Conservation (phyloP, 768 basidiomycete species). For the Steccherinum ochraceum region DNA sequence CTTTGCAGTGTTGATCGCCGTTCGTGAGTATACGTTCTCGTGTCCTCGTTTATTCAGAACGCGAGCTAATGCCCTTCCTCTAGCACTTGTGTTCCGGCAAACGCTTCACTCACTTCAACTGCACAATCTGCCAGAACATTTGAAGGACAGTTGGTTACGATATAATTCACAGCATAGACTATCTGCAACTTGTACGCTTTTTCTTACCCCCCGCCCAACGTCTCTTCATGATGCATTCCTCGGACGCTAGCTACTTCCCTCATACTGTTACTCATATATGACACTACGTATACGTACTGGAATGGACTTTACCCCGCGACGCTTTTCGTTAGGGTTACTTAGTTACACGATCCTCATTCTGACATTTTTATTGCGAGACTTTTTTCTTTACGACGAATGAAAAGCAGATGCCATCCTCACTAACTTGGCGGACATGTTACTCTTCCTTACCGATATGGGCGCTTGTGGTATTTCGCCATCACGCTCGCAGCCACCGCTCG, state of each 20-base stretch:
- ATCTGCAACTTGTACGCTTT: constrained; percentile 16
- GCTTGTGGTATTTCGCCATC: too few relatives aligned
- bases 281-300: not conserved
- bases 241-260: not conserved
- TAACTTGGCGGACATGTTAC: too few relatives aligned
- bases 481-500: too few relatives aligned
- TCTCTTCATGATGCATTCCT: not conserved
- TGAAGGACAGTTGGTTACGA: constrained; percentile 16
- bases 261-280: not conserved
- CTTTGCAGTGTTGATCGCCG: constrained; percentile 71
- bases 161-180: constrained; percentile 11
- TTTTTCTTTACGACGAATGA: too few relatives aligned
- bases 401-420: too few relatives aligned
- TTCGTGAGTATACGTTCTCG: constrained; percentile 64
- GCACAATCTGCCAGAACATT: constrained; percentile 21
- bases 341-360: too few relatives aligned
- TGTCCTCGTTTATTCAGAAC: too few relatives aligned
- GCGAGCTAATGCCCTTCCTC: too few relatives aligned
- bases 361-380: too few relatives aligned
- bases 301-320: not conserved
- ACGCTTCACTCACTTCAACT: constrained; percentile 20
- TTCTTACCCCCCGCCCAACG: not conserved
- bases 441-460: too few relatives aligned
- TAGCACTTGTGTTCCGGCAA: constrained; percentile 23
- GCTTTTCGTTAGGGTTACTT: too few relatives aligned